phyloP scores from a whole-genome alignment of 345 rosid species.

The Brassica cretica region DNA sequence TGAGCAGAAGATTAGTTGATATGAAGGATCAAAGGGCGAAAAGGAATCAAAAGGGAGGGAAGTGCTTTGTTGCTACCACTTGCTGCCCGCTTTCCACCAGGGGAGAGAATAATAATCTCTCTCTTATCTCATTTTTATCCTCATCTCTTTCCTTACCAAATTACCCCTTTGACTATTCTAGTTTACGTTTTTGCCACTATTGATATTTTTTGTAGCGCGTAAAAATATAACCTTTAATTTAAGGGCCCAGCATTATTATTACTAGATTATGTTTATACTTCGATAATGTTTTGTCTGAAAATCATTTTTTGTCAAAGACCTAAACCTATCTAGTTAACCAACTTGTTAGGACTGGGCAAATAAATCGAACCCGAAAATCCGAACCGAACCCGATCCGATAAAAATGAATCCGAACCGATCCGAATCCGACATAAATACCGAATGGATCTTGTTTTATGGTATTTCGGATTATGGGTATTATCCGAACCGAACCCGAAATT shows the following conservation, averaged over 20 bases:
- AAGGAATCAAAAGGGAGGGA: constrained; percentile 32
- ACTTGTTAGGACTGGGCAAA: too few species aligned
- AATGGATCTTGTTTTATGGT: too few species aligned
- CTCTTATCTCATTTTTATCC: constrained; percentile 31
- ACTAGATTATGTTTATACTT: background rate
- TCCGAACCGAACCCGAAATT: too few species aligned
- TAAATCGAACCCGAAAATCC: too few species aligned
- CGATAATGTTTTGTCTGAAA: constrained; percentile 1
- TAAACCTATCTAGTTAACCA: too few species aligned
- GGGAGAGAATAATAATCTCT: constrained; percentile 22
- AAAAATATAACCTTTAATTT: background rate
- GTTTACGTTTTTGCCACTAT: constrained; percentile 37
- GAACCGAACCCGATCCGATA: too few species aligned
- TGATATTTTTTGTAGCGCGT: constrained; percentile 27
- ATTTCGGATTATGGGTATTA: too few species aligned
- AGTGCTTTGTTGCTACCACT: constrained; percentile 40
- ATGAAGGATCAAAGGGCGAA: background rate
- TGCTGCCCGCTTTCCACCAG: constrained; percentile 36
- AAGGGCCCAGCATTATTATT: too few species aligned
- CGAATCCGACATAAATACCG: too few species aligned
- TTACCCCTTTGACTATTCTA: constrained; percentile 28
- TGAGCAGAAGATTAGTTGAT: background rate
- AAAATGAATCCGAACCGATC: too few species aligned
- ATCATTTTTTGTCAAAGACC: too few species aligned
- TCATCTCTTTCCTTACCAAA: constrained; percentile 26